Evolutionary conservation across 2,329 filamentous ascomycete genomes (phyloP), one percentile per base, ranked within the genome.

Genomic region (Tolypocladium ovalisporum): DNA sequence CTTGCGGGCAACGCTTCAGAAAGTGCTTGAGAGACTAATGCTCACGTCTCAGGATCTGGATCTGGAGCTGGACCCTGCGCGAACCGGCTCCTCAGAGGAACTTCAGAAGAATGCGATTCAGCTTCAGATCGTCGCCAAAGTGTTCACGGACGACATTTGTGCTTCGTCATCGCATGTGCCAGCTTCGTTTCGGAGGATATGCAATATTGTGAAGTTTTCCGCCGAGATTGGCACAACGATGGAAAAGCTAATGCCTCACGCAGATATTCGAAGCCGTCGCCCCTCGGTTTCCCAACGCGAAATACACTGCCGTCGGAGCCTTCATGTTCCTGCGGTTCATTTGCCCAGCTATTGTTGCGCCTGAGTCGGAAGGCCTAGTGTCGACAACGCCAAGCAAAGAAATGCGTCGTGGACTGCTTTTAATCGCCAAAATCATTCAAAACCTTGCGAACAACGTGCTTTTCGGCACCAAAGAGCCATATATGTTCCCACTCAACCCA

Each of bases 321-420:
- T 88, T 88, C 64, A 83, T 88, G 58, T 88, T 88, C 65, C 75
- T 88, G 29, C 80, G 85, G 10, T 88, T 88, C 72, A 88, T 88
- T 66, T 88, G 85, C 62, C 86, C 85, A 9, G 85, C 85, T 32
- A 88, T 88, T 56, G 85, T 88, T 19, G 84, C 86, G 1, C 85
- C 85, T 0, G 85, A 88, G 65, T 80, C 78, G 1, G 86, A 88
- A 65, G 84, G 84, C 2, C 73, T 88, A n/a, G 82, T 88, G 22
- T 73, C 77, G 19, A 75, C 75, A 1, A 65, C 81, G 3, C 85
- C 84, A 7, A 84, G 84, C 1, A 87, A 87, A 66, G 84, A 87
- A 63, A 86, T 88, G 81, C 78, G 86, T 22, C 79, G 85, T 56
- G 85, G 85, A 4, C 74, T 88, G 7, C 75, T 88, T 35, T 76